These are phyloP conservation scores for Halenospora varia DNA, from an alignment of 495 filamentous ascomycete species.

Conservation along the genomic window DNA sequence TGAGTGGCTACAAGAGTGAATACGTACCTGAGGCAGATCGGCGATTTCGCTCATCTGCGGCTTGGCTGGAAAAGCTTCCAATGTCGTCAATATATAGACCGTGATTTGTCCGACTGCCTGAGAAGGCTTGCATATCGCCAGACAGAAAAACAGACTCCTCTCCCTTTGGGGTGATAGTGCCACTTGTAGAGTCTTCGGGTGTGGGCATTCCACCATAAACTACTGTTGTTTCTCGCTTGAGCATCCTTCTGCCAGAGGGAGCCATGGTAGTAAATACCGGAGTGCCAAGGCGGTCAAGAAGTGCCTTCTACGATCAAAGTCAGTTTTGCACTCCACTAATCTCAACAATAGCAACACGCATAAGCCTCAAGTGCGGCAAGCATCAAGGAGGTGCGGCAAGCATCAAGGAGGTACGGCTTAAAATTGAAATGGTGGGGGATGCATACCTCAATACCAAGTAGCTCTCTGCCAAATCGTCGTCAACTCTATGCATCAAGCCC, in stretches of 20 bases:
- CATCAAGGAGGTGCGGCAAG: too few species aligned
- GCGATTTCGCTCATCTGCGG: conserved; percentile 2
- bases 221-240: conserved; percentile 12
- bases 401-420: too few species aligned
- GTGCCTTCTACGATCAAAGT: neutral
- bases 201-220: conserved; percentile 5
- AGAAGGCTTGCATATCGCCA: conserved; percentile 5
- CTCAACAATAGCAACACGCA: too few species aligned
- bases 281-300: neutral
- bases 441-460: too few species aligned
- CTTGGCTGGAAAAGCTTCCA: conserved; percentile 8
- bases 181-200: conserved; percentile 7
- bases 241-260: neutral
- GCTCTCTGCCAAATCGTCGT: too few species aligned
- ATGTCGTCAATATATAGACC: conserved; percentile 3
- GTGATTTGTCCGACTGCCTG: neutral
- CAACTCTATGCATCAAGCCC: too few species aligned
- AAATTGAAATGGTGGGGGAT: too few species aligned
- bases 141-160: conserved; percentile 5
- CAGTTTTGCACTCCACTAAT: too few species aligned
- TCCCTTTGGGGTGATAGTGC: conserved; percentile 9
- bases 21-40: conserved; percentile 7
- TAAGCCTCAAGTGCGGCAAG: too few species aligned
- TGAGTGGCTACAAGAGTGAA: too few species aligned
- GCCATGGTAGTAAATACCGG: conserved; percentile 1